These are phyloP conservation scores for Candida sakaeoensis DNA, from an alignment of 805 yeast genomes.

Conservation along the genomic window DNA sequence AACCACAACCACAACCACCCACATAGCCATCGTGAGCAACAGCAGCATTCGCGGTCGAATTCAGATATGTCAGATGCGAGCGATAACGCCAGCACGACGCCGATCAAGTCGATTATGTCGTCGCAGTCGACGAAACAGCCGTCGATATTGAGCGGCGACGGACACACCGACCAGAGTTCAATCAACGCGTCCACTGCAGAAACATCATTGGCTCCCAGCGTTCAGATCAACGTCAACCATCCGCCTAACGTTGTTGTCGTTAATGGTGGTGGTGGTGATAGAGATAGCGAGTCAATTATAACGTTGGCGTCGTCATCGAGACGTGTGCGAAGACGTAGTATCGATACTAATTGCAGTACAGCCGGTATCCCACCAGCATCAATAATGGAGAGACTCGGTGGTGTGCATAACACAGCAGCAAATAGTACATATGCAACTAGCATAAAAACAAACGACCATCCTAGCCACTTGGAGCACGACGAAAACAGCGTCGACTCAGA, in stretches of 20 bases:
- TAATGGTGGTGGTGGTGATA: conserved; percentile 15
- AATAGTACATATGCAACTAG: conserved; percentile 21
- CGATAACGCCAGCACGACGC: conserved; percentile 46
- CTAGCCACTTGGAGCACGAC: conserved; percentile 11
- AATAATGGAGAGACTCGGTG: conserved; percentile 50
- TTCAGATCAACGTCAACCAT: conserved; percentile 14
- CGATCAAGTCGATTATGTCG: conserved; percentile 44
- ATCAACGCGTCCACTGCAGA: conserved; percentile 45
- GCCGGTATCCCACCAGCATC: conserved; percentile 75
- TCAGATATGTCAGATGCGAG: conserved; percentile 13
- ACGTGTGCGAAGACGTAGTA: conserved; percentile 36
- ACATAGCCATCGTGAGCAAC: too few relatives aligned
- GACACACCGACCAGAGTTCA: conserved; percentile 26
- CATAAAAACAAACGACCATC: conserved; percentile 11
- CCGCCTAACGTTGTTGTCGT: not conserved
- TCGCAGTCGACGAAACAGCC: conserved; percentile 38
- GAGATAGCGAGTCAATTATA: conserved; percentile 42
- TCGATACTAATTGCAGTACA: conserved; percentile 59
- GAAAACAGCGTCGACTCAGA: conserved; percentile 10
- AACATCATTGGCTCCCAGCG: conserved; percentile 47
- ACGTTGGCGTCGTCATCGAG: conserved; percentile 41
- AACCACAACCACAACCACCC: not conserved
- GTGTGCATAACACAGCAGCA: conserved; percentile 27
- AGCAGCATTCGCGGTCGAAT: conserved; percentile 1
- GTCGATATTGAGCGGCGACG: conserved; percentile 32